Conservation (phyloP, 371 early-diverging fungal genomes). For the Neoconidiobolus thromboides region DNA sequence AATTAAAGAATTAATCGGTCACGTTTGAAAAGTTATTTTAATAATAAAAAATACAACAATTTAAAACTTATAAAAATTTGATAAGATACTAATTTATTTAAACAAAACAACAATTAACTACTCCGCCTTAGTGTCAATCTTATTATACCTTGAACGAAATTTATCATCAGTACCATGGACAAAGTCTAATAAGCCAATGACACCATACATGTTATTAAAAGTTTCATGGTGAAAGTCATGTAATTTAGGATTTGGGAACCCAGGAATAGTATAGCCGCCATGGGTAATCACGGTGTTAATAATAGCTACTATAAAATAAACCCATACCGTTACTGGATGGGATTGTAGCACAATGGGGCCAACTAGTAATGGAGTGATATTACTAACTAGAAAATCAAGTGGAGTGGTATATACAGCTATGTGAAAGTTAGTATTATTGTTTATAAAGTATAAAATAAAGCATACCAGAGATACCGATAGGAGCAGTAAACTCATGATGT, state of each 20-base stretch:
- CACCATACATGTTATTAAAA: conserved; percentile 40
- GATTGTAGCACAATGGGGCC: conserved; percentile 26
- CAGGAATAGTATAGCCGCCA: conserved; percentile 34
- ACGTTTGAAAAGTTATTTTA: too few species aligned
- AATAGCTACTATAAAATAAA: conserved; percentile 15
- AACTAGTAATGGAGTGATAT: conserved; percentile 24
- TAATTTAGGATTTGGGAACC: conserved; percentile 23
- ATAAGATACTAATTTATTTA: too few species aligned
- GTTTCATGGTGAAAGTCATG: conserved; percentile 50
- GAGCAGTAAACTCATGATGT: conserved; percentile 35
- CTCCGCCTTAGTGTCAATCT: neutral
- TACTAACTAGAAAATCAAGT: conserved; percentile 26
- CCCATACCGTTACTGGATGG: conserved; percentile 25
- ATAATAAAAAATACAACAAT: too few species aligned
- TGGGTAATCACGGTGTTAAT: conserved; percentile 40
- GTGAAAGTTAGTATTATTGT: neutral
- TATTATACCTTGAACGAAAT: neutral
- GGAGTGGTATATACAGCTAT: conserved; percentile 32
- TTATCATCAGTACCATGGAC: conserved; percentile 19
- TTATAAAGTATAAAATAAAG: neutral
- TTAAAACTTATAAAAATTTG: too few species aligned
- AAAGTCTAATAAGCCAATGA: conserved; percentile 21
- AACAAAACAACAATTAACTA: too few species aligned
- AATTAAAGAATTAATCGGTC: too few species aligned
- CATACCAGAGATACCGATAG: conserved; percentile 32